Evolutionary conservation across 345 rosid species (phyloP).

Genomic region (Adansonia digitata): DNA sequence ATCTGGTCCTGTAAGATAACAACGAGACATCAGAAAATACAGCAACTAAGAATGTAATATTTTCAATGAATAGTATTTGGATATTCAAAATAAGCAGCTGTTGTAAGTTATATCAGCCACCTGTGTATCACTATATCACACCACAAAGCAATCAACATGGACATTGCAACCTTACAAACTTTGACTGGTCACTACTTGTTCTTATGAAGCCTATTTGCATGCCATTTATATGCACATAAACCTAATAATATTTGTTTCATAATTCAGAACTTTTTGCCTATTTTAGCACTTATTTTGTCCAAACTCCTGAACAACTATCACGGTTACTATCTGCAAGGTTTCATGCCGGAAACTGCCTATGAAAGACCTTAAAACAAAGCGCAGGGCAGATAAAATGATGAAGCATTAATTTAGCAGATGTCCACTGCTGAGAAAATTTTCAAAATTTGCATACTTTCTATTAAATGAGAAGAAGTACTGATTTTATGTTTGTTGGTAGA

Average conservation of each 20-base stretch:
- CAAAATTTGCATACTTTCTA: neutral
- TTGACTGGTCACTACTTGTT: neutral
- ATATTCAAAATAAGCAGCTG: neutral
- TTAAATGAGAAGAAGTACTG: neutral
- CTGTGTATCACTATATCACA: neutral
- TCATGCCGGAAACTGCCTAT: neutral
- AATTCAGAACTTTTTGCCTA: neutral
- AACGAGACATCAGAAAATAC: constrained; percentile 5
- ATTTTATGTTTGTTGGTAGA: neutral
- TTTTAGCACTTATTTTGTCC: neutral
- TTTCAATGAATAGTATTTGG: neutral
- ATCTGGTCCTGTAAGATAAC: constrained; percentile 60
- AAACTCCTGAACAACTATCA: neutral
- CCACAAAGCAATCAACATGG: neutral
- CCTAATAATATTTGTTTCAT: neutral
- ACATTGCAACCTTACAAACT: neutral
- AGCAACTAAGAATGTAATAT: neutral
- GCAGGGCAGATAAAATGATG: neutral
- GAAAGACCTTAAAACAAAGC: neutral
- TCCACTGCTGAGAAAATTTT: neutral
- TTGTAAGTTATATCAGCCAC: neutral
- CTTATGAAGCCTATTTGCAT: neutral
- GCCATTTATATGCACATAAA: neutral
- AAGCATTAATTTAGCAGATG: neutral
- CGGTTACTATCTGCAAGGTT: neutral